These are phyloP conservation scores for Phytophthora hybrid DNA, from an alignment of 352 stramenopile genomes.

Conservation along the genomic window DNA sequence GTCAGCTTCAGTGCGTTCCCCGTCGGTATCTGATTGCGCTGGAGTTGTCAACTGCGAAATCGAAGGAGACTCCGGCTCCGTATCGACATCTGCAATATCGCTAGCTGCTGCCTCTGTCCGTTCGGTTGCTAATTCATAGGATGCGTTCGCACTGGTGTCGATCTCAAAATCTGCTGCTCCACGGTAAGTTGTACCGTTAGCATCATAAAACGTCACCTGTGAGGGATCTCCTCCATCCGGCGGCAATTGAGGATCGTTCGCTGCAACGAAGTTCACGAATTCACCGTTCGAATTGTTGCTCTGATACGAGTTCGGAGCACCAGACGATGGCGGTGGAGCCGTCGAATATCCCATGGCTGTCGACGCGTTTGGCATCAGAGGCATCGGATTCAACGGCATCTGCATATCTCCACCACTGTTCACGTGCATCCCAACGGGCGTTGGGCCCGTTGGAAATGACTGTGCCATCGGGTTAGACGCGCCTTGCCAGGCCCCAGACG, in stretches of 20 bases:
- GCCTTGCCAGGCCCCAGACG: conserved; percentile 35
- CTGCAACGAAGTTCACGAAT: conserved; percentile 58
- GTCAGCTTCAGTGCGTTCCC: conserved; percentile 37
- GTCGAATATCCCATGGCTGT: conserved; percentile 34
- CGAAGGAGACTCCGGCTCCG: conserved; percentile 60
- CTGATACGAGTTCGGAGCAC: conserved; percentile 27
- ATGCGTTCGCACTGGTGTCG: conserved; percentile 27
- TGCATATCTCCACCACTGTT: conserved; percentile 27
- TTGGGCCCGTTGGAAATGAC: conserved; percentile 21
- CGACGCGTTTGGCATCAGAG: conserved; percentile 32
- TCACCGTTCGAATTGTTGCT: conserved; percentile 31
- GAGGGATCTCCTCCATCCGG: conserved; percentile 42
- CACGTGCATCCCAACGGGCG: conserved; percentile 28
- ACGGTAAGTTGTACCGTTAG: conserved; percentile 72
- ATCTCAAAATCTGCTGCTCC: conserved; percentile 64
- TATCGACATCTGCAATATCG: conserved; percentile 64
- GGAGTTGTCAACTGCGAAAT: conserved; percentile 79
- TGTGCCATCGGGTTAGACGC: conserved; percentile 31
- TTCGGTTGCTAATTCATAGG: background rate
- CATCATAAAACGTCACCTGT: conserved; percentile 73
- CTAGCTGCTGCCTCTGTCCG: background rate
- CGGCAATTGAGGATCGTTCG: conserved; percentile 61
- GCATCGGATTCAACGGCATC: conserved; percentile 35
- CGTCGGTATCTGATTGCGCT: conserved; percentile 71
- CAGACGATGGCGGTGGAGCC: conserved; percentile 19